These are phyloP conservation scores for Apiospora kogelbergensis DNA, from an alignment of 2,329 filamentous ascomycete genomes.

Conservation along the genomic window DNA sequence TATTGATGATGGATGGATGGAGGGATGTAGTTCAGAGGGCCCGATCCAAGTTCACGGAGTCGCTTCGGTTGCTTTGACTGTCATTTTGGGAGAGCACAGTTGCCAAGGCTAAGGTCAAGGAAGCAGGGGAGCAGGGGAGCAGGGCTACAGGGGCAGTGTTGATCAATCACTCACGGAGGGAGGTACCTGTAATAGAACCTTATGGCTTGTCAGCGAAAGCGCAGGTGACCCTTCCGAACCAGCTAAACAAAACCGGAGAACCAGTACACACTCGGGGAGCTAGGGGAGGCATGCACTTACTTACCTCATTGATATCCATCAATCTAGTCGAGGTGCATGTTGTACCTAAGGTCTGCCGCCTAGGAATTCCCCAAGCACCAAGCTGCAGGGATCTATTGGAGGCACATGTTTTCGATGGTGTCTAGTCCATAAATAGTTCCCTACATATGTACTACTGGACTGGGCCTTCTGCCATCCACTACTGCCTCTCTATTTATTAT, in stretches of 20 bases:
- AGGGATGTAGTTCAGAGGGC: background rate
- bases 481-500: background rate
- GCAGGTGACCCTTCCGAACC: background rate
- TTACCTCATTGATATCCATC: background rate
- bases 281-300: background rate
- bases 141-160: background rate
- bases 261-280: background rate
- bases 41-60: background rate
- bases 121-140: background rate
- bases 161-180: background rate
- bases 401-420: background rate
- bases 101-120: background rate
- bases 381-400: background rate
- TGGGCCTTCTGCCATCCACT: background rate
- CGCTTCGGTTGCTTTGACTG: background rate
- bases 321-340: background rate
- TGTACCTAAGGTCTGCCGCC: background rate
- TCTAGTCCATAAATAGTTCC: background rate
- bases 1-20: conserved; percentile 2
- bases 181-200: background rate
- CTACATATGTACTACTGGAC: too few relatives aligned
- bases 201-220: background rate
- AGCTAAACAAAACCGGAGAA: background rate
- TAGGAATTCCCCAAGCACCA: background rate
- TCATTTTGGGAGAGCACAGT: background rate